Percentiles rank a stretch among this genome's conserved stretches.
phyloP scores from a whole-genome alignment of 2,329 filamentous ascomycete genomes.

The Exophiala aquamarina region DNA sequence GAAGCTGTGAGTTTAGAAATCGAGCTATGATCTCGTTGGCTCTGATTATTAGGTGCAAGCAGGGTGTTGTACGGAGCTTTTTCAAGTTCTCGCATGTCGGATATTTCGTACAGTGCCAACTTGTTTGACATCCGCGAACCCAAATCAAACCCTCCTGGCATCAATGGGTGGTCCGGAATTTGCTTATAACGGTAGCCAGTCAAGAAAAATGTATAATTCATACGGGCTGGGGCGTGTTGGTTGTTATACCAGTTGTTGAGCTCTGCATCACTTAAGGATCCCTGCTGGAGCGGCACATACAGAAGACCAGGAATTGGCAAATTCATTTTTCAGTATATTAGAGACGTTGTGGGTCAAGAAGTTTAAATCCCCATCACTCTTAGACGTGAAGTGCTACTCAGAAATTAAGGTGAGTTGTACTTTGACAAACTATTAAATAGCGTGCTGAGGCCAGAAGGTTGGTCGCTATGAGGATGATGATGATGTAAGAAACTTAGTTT shows the following conservation, averaged over 20 bases:
- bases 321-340: neutral
- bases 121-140: neutral
- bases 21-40: conserved; percentile 58
- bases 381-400: neutral
- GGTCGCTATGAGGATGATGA: neutral
- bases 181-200: conserved; percentile 80
- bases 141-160: neutral
- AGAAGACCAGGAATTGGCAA: conserved; percentile 63
- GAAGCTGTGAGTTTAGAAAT: conserved; percentile 68
- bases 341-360: too few species aligned
- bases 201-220: conserved; percentile 70
- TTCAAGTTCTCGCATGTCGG: conserved; percentile 68
- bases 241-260: conserved; percentile 96
- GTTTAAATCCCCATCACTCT: too few species aligned
- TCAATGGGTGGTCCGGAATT: conserved; percentile 46
- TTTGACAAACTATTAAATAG: too few species aligned
- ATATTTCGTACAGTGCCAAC: conserved; percentile 68
- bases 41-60: conserved; percentile 50
- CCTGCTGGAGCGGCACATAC: conserved; percentile 81
- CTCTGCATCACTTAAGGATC: neutral
- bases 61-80: conserved; percentile 65
- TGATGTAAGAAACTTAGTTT: neutral
- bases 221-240: conserved; percentile 82
- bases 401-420: too few species aligned
- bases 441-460: too few species aligned